phyloP scores from a whole-genome alignment of 441 rosid genomes.

The Populus tomentosa region DNA sequence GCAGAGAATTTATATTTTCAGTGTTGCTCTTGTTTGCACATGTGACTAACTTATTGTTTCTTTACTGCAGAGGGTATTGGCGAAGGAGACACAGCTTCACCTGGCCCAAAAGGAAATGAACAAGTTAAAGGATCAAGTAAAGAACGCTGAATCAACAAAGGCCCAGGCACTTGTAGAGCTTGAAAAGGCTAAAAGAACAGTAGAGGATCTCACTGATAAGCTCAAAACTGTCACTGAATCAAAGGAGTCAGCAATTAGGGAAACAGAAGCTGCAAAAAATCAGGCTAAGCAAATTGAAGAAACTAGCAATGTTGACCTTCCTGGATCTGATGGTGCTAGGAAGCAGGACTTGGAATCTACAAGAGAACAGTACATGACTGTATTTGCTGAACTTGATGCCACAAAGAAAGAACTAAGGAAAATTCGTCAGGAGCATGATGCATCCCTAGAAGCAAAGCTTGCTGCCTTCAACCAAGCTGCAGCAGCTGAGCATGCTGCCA shows the following conservation, averaged over 20 bases:
- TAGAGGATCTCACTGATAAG: slow-evolving; percentile 61
- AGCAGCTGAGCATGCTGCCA: slow-evolving; percentile 56
- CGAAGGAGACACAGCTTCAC: slow-evolving; percentile 85
- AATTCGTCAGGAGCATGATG: slow-evolving; percentile 60
- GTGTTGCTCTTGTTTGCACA: background rate
- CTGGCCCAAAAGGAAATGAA: slow-evolving; percentile 74
- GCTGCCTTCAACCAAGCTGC: slow-evolving; percentile 56
- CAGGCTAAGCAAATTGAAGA: slow-evolving; percentile 49
- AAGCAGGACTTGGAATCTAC: slow-evolving; percentile 48
- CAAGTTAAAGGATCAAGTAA: slow-evolving; percentile 65
- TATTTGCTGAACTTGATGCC: slow-evolving; percentile 58
- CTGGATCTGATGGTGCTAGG: slow-evolving; percentile 41
- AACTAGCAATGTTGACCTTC: slow-evolving; percentile 34
- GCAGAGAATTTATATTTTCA: background rate
- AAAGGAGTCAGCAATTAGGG: slow-evolving; percentile 55
- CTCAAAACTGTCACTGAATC: slow-evolving; percentile 50
- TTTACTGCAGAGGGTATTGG: slow-evolving; percentile 60
- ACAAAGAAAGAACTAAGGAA: slow-evolving; percentile 76
- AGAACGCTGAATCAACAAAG: slow-evolving; percentile 69
- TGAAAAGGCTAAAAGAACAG: slow-evolving; percentile 60
- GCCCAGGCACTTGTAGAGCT: slow-evolving; percentile 73
- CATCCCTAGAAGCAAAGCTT: slow-evolving; percentile 47
- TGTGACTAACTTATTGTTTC: background rate
- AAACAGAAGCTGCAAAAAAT: slow-evolving; percentile 61
- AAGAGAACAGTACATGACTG: slow-evolving; percentile 51